These are phyloP conservation scores for Myxozyma sirexii DNA, from an alignment of 805 yeast genomes.

Conservation along the genomic window DNA sequence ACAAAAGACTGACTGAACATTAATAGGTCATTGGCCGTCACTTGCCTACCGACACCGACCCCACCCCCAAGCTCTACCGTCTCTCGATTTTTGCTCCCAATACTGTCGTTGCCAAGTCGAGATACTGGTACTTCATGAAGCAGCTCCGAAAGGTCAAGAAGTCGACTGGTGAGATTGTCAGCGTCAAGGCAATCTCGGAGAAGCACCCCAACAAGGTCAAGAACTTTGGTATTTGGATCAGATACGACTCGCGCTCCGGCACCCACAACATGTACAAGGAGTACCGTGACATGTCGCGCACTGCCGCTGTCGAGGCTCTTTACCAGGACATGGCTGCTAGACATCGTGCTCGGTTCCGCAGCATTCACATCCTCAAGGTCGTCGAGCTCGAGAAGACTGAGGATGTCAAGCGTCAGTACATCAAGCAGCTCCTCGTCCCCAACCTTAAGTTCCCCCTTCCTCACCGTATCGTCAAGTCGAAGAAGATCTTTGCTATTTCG, in stretches of 20 bases:
- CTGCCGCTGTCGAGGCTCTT: constrained; percentile 96
- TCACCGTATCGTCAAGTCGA: constrained; percentile 95
- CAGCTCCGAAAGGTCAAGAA: constrained; percentile 99
- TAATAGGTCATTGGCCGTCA: constrained; percentile 98
- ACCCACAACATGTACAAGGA: constrained; percentile 99
- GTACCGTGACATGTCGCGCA: constrained; percentile 99
- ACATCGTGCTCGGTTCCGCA: constrained; percentile 99
- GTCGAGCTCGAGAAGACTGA: constrained; percentile 97
- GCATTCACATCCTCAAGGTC: constrained; percentile 97
- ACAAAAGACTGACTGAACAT: background rate
- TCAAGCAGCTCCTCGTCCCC: constrained; percentile 92
- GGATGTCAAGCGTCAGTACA: constrained; percentile 99
- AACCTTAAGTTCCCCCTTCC: constrained; percentile 99
- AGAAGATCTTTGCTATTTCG: constrained; percentile 83
- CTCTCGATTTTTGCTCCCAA: constrained; percentile 99
- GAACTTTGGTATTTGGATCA: constrained; percentile 99
- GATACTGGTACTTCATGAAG: constrained; percentile 99
- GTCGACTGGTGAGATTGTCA: constrained; percentile 98
- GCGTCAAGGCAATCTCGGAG: constrained; percentile 87
- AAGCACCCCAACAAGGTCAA: constrained; percentile 98
- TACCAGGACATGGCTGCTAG: constrained; percentile 99
- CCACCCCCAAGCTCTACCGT: constrained; percentile 99
- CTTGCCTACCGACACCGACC: constrained; percentile 97
- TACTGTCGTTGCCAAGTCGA: constrained; percentile 98
- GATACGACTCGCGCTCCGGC: constrained; percentile 99